A percentile compares a stretch with the other conserved stretches of the same genome.
phyloP scores from a whole-genome alignment of 2,329 filamentous ascomycete species.

The Phyllosticta capitalensis region DNA sequence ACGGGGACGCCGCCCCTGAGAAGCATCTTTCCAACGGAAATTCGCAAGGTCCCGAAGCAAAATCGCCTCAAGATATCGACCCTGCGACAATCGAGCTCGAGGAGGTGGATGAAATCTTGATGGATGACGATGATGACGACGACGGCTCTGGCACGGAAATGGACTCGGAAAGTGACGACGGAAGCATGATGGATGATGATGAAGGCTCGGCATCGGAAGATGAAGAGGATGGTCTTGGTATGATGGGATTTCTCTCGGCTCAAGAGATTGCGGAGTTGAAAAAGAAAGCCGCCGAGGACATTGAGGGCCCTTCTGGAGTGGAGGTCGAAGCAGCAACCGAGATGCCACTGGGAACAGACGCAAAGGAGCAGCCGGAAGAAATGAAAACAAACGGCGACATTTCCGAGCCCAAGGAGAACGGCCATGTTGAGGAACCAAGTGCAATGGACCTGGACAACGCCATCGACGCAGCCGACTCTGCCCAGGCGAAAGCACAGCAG shows the following conservation, averaged over 20 bases:
- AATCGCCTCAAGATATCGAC: conserved; percentile 20
- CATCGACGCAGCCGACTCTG: neutral
- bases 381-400: neutral
- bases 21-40: neutral
- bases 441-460: neutral
- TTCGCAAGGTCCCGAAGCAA: neutral
- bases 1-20: neutral
- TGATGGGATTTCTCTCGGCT: conserved; percentile 6
- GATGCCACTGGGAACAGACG: conserved; percentile 18
- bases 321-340: conserved; percentile 23
- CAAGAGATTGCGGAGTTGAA: conserved; percentile 8
- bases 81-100: conserved; percentile 30
- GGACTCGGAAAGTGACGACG: conserved; percentile 13
- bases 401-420: neutral
- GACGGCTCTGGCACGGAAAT: conserved; percentile 5
- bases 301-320: conserved; percentile 13
- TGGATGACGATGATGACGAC: conserved; percentile 21
- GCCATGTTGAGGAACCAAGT: neutral
- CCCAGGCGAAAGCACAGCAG: neutral
- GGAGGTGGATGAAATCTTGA: conserved; percentile 30
- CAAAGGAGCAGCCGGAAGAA: neutral
- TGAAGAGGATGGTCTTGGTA: conserved; percentile 14
- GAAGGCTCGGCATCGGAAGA: conserved; percentile 34
- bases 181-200: conserved; percentile 23
- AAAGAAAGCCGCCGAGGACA: conserved; percentile 5